Conservation (phyloP, 164 flowering plant genomes). For the Nelumbo lutea region DNA sequence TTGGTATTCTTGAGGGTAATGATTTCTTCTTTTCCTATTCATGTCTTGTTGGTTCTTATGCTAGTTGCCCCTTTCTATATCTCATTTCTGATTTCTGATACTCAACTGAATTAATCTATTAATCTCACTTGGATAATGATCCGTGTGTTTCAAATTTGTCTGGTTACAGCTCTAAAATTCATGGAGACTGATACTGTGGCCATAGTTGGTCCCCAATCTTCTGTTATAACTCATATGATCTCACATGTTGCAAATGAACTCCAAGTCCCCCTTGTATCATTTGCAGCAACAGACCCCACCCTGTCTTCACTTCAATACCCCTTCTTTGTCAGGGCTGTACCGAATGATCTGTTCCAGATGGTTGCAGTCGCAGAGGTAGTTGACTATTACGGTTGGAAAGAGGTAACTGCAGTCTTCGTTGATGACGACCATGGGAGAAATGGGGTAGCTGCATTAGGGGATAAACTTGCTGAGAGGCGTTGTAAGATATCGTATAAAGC, state of each 20-base stretch:
- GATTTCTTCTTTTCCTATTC: background rate
- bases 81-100: too few species aligned
- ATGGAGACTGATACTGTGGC: slow-evolving; percentile 36
- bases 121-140: background rate
- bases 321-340: slow-evolving; percentile 68
- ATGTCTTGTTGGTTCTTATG: background rate
- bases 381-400: slow-evolving; percentile 18
- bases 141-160: background rate
- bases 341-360: slow-evolving; percentile 78
- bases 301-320: slow-evolving; percentile 23
- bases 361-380: slow-evolving; percentile 69
- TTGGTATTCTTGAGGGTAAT: slow-evolving; percentile 75
- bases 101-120: too few species aligned
- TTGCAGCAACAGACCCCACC: slow-evolving; percentile 84
- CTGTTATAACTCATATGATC: slow-evolving; percentile 63
- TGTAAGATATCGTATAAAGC: slow-evolving; percentile 74
- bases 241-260: slow-evolving; percentile 46
- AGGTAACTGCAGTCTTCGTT: slow-evolving; percentile 73
- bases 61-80: background rate
- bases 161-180: slow-evolving; percentile 60
- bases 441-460: slow-evolving; percentile 72
- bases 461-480: slow-evolving; percentile 67
- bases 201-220: too few species aligned
- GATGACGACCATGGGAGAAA: slow-evolving; percentile 85
- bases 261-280: slow-evolving; percentile 40